Conservation (phyloP, 768 basidiomycete genomes). For the Serendipita sp. region DNA sequence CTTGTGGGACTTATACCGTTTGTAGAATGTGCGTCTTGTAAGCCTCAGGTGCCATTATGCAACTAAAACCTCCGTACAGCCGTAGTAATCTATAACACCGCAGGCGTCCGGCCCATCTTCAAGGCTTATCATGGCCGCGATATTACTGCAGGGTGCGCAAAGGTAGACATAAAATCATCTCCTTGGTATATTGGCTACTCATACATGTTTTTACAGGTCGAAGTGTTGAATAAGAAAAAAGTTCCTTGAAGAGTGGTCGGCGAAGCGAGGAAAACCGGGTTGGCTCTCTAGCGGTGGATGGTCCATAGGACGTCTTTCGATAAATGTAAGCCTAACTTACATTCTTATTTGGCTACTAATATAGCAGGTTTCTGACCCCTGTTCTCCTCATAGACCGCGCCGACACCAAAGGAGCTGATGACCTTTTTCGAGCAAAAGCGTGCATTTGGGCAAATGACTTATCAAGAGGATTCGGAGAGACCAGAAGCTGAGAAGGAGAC, state of each 20-base stretch:
- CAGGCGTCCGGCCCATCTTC: conserved; percentile 78
- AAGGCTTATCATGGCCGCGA: conserved; percentile 75
- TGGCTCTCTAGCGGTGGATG: neutral
- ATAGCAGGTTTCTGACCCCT: too few relatives aligned
- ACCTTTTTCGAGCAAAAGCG: neutral
- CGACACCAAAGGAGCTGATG: neutral
- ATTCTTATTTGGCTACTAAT: neutral
- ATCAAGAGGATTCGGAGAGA: neutral
- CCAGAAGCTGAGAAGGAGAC: neutral
- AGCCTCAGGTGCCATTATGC: neutral
- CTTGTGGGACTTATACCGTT: conserved; percentile 91
- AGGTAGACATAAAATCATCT: conserved; percentile 16
- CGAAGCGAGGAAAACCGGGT: neutral
- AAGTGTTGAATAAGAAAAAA: neutral
- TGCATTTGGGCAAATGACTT: neutral
- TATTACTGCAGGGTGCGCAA: conserved; percentile 76
- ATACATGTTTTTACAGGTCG: neutral
- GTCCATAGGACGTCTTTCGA: neutral
- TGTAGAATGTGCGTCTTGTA: conserved; percentile 55
- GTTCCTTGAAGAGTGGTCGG: neutral
- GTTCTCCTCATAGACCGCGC: neutral
- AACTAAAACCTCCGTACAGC: conserved; percentile 31
- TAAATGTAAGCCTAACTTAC: neutral
- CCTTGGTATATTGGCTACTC: too few relatives aligned
- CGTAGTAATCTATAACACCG: conserved; percentile 76